phyloP scores from a whole-genome alignment of 805 yeast species.

The Suhomyces emberorum region DNA sequence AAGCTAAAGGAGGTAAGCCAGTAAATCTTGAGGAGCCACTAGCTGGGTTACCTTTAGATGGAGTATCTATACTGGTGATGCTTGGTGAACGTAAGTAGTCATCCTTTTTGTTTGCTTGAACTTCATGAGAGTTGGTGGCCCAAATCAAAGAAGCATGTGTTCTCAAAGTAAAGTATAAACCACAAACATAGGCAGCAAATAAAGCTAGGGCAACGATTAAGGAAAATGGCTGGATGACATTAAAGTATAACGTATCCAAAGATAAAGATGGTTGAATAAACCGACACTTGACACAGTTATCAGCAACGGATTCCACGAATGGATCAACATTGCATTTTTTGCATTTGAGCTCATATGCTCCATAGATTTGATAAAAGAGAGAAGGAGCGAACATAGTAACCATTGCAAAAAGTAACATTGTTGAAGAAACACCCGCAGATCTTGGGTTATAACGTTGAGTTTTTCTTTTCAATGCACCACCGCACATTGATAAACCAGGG shows the following conservation, averaged over 20 bases:
- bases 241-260: slow-evolving; percentile 61
- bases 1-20: slow-evolving; percentile 15
- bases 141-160: slow-evolving; percentile 97
- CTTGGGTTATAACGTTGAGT: slow-evolving; percentile 95
- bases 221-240: slow-evolving; percentile 79
- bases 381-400: slow-evolving; percentile 93
- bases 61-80: slow-evolving; percentile 28
- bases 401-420: slow-evolving; percentile 89
- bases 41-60: slow-evolving; percentile 8
- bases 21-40: slow-evolving; percentile 7
- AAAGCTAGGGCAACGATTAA: slow-evolving; percentile 74
- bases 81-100: slow-evolving; percentile 34
- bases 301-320: slow-evolving; percentile 6
- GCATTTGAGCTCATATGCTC: slow-evolving; percentile 78
- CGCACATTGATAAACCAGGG: slow-evolving; percentile 97
- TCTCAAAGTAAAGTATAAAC: slow-evolving; percentile 86
- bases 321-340: slow-evolving; percentile 40
- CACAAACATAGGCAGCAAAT: slow-evolving; percentile 81
- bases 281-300: slow-evolving; percentile 66
- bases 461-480: slow-evolving; percentile 89
- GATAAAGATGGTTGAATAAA: slow-evolving; percentile 74
- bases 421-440: slow-evolving; percentile 95
- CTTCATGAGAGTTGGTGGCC: slow-evolving; percentile 54
- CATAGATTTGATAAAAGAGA: slow-evolving; percentile 83
- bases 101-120: slow-evolving; percentile 23